These are phyloP conservation scores for Aspergillus kassunensis DNA, from an alignment of 495 filamentous ascomycete genomes.

Conservation along the genomic window DNA sequence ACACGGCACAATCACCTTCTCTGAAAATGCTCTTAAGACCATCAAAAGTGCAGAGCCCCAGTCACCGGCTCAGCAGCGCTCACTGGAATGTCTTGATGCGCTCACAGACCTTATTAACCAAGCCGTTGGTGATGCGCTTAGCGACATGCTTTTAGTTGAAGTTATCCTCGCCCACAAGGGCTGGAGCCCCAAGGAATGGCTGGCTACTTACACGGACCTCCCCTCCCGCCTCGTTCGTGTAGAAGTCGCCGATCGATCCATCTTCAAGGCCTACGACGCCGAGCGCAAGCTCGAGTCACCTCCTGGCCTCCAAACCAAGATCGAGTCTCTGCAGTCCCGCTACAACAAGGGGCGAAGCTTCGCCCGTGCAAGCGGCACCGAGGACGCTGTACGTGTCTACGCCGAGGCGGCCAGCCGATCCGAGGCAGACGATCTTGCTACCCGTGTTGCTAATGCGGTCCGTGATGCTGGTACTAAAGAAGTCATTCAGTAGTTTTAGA, in stretches of 20 bases:
- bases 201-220: slow-evolving; percentile 88
- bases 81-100: slow-evolving; percentile 75
- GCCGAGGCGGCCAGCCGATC: slow-evolving; percentile 86
- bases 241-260: slow-evolving; percentile 78
- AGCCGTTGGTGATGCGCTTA: slow-evolving; percentile 92
- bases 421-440: slow-evolving; percentile 82
- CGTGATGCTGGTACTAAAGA: slow-evolving; percentile 38
- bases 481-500: slow-evolving; percentile 14
- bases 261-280: slow-evolving; percentile 86
- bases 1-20: slow-evolving; percentile 95
- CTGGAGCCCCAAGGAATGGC: slow-evolving; percentile 89
- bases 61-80: slow-evolving; percentile 83
- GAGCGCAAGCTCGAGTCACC: slow-evolving; percentile 84
- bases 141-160: slow-evolving; percentile 94
- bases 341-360: slow-evolving; percentile 89
- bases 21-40: slow-evolving; percentile 67
- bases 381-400: slow-evolving; percentile 94
- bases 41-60: slow-evolving; percentile 77
- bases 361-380: slow-evolving; percentile 87
- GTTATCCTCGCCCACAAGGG: slow-evolving; percentile 91
- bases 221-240: slow-evolving; percentile 93
- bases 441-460: slow-evolving; percentile 73
- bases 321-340: slow-evolving; percentile 82
- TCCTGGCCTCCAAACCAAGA: slow-evolving; percentile 70
- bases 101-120: slow-evolving; percentile 92